Evolutionary conservation across 441 rosid species (phyloP).

Genomic region (Dalechampia spathulata): DNA sequence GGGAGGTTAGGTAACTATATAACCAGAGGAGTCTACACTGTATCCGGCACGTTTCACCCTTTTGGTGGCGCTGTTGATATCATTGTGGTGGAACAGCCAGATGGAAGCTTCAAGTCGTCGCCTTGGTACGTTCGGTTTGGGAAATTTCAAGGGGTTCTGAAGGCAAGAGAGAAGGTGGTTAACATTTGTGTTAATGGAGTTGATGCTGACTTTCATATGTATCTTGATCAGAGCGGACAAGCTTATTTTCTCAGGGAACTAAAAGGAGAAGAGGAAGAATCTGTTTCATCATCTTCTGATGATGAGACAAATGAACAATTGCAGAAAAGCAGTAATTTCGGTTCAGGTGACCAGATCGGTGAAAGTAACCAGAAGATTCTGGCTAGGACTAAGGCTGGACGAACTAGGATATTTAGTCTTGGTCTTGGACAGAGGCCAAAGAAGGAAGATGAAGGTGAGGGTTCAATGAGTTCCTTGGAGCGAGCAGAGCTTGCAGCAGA

Average conservation of each 20-base stretch:
- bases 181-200: slow-evolving; percentile 68
- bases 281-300: slow-evolving; percentile 40
- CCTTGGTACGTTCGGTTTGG: slow-evolving; percentile 98
- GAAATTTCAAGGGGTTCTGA: slow-evolving; percentile 95
- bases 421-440: slow-evolving; percentile 61
- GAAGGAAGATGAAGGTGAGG: slow-evolving; percentile 33
- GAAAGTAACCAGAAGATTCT: slow-evolving; percentile 36
- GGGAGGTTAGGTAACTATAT: slow-evolving; percentile 87
- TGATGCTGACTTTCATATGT: slow-evolving; percentile 71
- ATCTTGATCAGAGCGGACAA: slow-evolving; percentile 84
- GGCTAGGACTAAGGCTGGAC: slow-evolving; percentile 38
- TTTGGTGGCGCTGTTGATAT: slow-evolving; percentile 99
- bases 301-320: slow-evolving; percentile 48
- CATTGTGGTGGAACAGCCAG: slow-evolving; percentile 87
- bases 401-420: slow-evolving; percentile 58
- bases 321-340: slow-evolving; percentile 18
- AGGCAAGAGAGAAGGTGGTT: slow-evolving; percentile 58
- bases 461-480: slow-evolving; percentile 51
- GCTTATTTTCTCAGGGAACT: slow-evolving; percentile 81
- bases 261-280: slow-evolving; percentile 46
- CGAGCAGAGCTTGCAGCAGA: slow-evolving; percentile 88
- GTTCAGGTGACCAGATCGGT: slow-evolving; percentile 20
- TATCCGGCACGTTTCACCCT: slow-evolving; percentile 88
- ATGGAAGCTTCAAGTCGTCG: slow-evolving; percentile 87
- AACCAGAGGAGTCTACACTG: slow-evolving; percentile 74